A percentile compares a stretch with the other conserved stretches of the same genome.
Conservation (phyloP, 2,329 filamentous ascomycete genomes). For the Sarocladiaceae sp. region DNA sequence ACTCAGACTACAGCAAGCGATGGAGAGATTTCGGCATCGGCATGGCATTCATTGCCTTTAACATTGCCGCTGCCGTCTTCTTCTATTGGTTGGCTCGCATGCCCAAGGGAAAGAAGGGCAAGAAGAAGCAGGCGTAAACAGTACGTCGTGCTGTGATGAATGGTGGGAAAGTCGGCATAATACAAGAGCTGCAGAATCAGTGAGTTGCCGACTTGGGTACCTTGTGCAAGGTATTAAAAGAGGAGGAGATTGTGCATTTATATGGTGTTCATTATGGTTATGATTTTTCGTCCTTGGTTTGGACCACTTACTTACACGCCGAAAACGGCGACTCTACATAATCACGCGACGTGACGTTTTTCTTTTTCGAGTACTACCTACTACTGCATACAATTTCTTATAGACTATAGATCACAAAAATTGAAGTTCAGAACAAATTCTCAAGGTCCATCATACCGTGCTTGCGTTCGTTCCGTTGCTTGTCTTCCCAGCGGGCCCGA, state of each 20-base stretch:
- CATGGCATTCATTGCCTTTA: constrained; percentile 50
- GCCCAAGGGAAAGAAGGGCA: constrained; percentile 26
- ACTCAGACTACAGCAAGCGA: constrained; percentile 42
- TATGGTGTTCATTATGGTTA: neutral
- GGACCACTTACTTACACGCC: neutral
- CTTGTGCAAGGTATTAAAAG: neutral
- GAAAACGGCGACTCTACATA: neutral
- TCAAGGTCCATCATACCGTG: no score
- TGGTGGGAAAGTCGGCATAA: neutral
- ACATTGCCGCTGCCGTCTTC: constrained; percentile 43
- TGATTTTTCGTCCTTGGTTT: neutral
- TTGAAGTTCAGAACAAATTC: no score
- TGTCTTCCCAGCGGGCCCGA: no score
- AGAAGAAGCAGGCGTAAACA: constrained; percentile 9
- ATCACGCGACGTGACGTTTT: neutral
- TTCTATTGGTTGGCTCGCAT: constrained; percentile 46
- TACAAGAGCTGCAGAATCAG: no score
- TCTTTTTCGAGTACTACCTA: neutral
- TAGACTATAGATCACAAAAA: neutral
- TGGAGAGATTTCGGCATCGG: constrained; percentile 57
- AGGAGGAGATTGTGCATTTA: neutral
- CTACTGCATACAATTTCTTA: no score
- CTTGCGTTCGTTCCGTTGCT: no score
- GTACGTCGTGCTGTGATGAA: neutral
- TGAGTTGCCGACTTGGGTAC: neutral